Conservation (phyloP, 352 stramenopile species). For the Pythium guiyangense region DNA sequence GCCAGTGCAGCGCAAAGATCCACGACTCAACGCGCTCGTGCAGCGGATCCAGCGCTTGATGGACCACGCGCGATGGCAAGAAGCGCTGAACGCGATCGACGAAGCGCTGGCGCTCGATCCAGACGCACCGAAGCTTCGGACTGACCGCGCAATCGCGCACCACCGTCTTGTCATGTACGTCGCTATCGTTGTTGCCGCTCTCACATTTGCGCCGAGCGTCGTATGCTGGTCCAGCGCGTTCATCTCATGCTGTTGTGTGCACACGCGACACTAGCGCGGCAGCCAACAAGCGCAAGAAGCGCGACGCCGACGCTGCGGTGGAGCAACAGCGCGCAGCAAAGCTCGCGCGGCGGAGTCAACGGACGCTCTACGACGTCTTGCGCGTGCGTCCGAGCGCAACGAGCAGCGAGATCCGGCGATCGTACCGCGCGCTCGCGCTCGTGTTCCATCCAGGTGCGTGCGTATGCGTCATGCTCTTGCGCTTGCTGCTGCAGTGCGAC, state of each 20-base stretch:
- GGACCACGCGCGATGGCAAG: neutral
- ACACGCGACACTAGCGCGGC: neutral
- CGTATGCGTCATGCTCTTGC: too few relatives aligned
- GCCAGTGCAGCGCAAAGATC: neutral
- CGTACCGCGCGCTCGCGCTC: too few relatives aligned
- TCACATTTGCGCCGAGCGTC: neutral
- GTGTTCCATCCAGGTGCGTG: too few relatives aligned
- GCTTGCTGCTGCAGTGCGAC: too few relatives aligned
- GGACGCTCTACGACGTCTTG: too few relatives aligned
- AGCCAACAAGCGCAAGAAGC: neutral
- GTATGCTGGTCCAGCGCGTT: too few relatives aligned
- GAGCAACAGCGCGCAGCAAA: neutral
- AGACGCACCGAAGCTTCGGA: neutral
- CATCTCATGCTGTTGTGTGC: neutral
- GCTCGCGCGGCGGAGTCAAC: neutral
- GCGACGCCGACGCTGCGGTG: neutral
- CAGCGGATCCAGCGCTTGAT: neutral
- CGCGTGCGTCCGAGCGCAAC: too few relatives aligned
- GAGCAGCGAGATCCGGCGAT: too few relatives aligned
- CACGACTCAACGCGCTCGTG: slow-evolving; percentile 1
- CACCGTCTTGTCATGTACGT: neutral
- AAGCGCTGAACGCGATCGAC: slow-evolving; percentile 1
- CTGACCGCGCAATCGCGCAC: neutral
- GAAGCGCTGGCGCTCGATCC: slow-evolving; percentile 2
- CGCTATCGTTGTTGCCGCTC: too few relatives aligned